Percentiles rank a stretch among this genome's conserved stretches.
Evolutionary conservation across 108 stramenopile species (phyloP).

Genomic region (Poteriospumella lacustris): DNA sequence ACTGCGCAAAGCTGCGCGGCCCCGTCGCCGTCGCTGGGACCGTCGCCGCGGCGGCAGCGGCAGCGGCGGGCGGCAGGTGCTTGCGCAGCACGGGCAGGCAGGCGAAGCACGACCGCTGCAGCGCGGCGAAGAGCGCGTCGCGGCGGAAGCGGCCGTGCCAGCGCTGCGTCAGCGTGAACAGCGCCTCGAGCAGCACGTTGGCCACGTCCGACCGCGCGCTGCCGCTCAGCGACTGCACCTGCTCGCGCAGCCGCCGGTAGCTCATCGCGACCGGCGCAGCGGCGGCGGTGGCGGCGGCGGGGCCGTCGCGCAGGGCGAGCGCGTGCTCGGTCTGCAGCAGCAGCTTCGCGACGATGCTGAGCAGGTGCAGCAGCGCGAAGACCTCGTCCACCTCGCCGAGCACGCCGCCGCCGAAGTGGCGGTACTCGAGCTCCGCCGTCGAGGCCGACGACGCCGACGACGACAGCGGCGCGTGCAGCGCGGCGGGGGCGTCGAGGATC

Average conservation of each 20-base stretch:
- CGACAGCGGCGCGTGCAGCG: too few species aligned
- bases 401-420: neutral
- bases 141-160: too few species aligned
- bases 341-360: neutral
- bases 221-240: neutral
- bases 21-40: too few species aligned
- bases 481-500: too few species aligned
- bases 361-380: neutral
- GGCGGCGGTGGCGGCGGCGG: neutral
- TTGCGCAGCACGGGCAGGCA: too few species aligned
- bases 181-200: neutral
- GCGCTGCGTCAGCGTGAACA: too few species aligned
- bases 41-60: too few species aligned
- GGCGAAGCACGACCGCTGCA: too few species aligned
- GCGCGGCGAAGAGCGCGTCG: too few species aligned
- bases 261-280: neutral
- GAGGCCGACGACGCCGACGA: neutral
- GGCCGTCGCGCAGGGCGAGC: neutral
- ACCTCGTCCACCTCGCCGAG: neutral
- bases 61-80: too few species aligned
- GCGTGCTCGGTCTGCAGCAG: neutral
- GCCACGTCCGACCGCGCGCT: neutral
- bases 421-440: neutral
- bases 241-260: neutral
- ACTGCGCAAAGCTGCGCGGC: too few species aligned